These are phyloP conservation scores for Lipomyces orientalis DNA, from an alignment of 805 yeast species.

Conservation along the genomic window DNA sequence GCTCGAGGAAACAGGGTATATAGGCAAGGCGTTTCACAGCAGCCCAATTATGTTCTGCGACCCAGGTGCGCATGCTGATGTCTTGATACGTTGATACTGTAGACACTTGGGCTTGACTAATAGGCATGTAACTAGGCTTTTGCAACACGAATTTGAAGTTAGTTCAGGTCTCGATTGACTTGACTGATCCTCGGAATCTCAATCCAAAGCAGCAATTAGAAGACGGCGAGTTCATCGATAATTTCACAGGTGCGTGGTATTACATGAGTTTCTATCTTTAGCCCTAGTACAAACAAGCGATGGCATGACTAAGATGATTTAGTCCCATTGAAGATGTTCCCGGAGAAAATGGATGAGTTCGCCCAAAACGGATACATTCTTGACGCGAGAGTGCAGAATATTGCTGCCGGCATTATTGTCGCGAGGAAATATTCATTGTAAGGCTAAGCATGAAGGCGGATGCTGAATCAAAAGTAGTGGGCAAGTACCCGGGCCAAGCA, in stretches of 20 bases:
- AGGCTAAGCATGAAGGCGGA: too few species aligned
- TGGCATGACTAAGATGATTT: constrained; percentile 43
- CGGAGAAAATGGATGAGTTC: constrained; percentile 58
- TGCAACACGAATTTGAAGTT: constrained; percentile 86
- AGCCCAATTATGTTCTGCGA: constrained; percentile 67
- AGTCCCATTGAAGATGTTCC: constrained; percentile 61
- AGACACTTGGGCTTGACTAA: not conserved
- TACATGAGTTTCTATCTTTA: not conserved
- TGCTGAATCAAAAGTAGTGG: not conserved
- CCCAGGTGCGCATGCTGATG: constrained; percentile 60
- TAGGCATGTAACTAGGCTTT: constrained; percentile 48
- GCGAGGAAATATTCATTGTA: constrained; percentile 47
- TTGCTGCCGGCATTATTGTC: constrained; percentile 78
- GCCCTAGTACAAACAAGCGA: not conserved
- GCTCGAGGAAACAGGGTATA: constrained; percentile 90
- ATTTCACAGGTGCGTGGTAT: constrained; percentile 54
- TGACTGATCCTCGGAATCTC: constrained; percentile 65
- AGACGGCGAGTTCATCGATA: constrained; percentile 90
- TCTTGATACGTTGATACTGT: not conserved
- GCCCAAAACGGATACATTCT: constrained; percentile 71
- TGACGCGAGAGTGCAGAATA: constrained; percentile 86
- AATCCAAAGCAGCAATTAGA: constrained; percentile 79
- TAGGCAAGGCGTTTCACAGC: constrained; percentile 61
- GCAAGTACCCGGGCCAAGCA: too few species aligned
- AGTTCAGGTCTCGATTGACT: constrained; percentile 79